phyloP scores from a whole-genome alignment of 371 early-diverging fungal species.

The Catenaria anguillulae region DNA sequence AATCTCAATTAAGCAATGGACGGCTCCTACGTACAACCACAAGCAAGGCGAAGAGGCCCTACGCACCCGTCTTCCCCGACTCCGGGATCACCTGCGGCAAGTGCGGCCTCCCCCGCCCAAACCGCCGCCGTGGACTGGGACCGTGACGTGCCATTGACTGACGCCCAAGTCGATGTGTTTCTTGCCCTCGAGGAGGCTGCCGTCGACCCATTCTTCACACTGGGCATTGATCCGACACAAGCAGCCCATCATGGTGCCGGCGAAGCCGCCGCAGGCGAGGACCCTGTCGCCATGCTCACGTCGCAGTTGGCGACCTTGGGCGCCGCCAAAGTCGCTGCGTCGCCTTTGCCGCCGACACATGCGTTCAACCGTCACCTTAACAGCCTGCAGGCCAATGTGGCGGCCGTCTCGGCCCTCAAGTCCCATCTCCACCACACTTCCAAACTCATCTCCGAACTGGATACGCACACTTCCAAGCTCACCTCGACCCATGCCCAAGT shows the following conservation, averaged over 20 bases:
- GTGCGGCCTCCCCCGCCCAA: not conserved
- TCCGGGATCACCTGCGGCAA: too few species aligned
- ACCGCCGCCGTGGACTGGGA: not conserved
- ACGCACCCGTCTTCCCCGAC: too few species aligned
- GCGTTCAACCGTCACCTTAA: not conserved
- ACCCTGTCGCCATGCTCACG: too few species aligned
- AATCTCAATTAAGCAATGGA: too few species aligned
- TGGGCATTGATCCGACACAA: too few species aligned
- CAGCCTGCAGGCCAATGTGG: not conserved
- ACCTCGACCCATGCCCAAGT: not conserved
- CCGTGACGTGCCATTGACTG: not conserved
- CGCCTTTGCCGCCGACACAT: not conserved
- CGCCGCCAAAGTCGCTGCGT: not conserved
- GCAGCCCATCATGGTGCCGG: too few species aligned
- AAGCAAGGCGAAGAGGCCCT: too few species aligned
- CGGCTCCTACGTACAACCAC: too few species aligned
- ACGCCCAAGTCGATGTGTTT: not conserved
- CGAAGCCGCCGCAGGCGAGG: too few species aligned
- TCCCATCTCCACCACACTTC: not conserved
- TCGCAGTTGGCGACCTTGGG: not conserved
- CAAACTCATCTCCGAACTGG: not conserved
- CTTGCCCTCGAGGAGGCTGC: not conserved
- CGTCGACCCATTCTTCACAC: not conserved
- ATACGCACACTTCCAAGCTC: not conserved
- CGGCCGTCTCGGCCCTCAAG: not conserved